Conservation (phyloP, 2,329 filamentous ascomycete species). For the Botrytis fragariae region DNA sequence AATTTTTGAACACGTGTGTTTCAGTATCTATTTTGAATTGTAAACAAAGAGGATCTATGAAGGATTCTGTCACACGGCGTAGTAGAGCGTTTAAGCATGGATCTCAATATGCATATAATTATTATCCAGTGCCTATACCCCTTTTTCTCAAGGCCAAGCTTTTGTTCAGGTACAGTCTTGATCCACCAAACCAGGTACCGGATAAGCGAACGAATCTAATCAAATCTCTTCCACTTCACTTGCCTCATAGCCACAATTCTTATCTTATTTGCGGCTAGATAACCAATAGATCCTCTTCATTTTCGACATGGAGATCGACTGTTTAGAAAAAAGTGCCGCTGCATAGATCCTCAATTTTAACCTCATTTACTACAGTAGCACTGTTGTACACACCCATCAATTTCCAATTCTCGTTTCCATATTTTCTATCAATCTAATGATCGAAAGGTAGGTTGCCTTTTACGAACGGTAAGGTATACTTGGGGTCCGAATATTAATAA, state of each 20-base stretch:
- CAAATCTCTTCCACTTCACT: neutral
- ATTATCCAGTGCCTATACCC: neutral
- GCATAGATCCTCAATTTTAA: constrained; percentile 12
- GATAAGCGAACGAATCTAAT: constrained; percentile 12
- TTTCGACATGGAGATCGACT: neutral
- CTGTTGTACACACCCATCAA: neutral
- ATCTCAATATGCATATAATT: neutral
- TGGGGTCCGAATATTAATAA: constrained; percentile 5
- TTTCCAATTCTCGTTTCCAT: neutral
- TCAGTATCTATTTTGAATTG: neutral
- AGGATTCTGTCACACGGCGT: neutral
- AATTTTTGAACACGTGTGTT: neutral
- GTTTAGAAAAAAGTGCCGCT: neutral
- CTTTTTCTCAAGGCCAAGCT: constrained; percentile 5
- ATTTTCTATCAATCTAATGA: neutral
- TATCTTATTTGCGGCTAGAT: constrained; percentile 13
- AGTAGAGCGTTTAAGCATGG: neutral
- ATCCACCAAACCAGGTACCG: neutral
- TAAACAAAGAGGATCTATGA: neutral
- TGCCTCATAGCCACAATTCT: constrained; percentile 9
- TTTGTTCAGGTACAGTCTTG: neutral
- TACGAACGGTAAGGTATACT: neutral
- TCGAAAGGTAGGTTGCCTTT: neutral
- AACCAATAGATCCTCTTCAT: neutral
- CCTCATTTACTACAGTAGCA: constrained; percentile 6